Evolutionary conservation across 169 alveolate genomes (phyloP).

Genomic region (Plasmodium relictum): DNA sequence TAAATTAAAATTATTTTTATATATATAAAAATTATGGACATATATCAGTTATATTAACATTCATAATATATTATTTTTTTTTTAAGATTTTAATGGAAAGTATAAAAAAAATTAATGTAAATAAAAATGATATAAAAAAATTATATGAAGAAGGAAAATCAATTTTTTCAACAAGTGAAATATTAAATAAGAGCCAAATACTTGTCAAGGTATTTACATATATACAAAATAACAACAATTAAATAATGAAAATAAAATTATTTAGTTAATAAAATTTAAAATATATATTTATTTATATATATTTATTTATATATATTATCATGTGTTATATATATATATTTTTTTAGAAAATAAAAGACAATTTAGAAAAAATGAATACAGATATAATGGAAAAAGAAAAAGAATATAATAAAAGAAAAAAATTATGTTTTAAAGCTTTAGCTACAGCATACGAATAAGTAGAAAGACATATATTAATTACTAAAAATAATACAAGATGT

Average conservation of each 20-base stretch:
- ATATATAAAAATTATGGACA: neutral
- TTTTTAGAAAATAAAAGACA: constrained; percentile 60
- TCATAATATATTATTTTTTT: neutral
- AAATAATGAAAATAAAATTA: neutral
- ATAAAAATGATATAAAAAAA: constrained; percentile 48
- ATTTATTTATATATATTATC: neutral
- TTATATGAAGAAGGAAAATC: constrained; percentile 67
- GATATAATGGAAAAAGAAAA: constrained; percentile 61
- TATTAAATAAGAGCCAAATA: constrained; percentile 47
- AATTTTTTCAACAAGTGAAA: constrained; percentile 39
- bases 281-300: neutral
- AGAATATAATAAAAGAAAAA: constrained; percentile 71
- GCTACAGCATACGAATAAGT: constrained; percentile 73
- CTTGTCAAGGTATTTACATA: constrained; percentile 43
- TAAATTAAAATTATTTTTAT: no score
- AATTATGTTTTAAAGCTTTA: constrained; percentile 72
- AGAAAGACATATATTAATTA: neutral
- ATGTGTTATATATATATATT: no score
- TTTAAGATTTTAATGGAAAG: constrained; percentile 53
- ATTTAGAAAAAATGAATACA: constrained; percentile 61
- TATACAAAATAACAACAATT: neutral
- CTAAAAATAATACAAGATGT: no score
- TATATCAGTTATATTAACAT: neutral
- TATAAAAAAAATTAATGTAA: constrained; percentile 52
- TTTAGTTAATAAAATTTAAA: neutral